Evolutionary conservation across 208 protist species (phyloP), one percentile per base, ranked within the genome.

Genomic region (Vickermania spadyakhi): DNA sequence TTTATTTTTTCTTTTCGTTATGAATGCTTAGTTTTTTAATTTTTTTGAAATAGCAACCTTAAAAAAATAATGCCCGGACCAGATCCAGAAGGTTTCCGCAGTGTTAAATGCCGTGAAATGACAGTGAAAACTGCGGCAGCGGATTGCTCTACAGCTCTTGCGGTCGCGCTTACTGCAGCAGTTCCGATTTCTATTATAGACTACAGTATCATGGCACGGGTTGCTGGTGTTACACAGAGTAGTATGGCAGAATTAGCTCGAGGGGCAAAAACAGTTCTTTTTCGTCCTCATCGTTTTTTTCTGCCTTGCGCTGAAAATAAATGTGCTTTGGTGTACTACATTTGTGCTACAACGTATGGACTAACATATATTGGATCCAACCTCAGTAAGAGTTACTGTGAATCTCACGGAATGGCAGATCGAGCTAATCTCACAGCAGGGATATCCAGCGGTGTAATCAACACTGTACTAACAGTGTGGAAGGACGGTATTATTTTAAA

Each of bases 181-280:
- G 75, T 93, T 49, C 86, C 86, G 18, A 88, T 93, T 56, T 93
- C 86, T 27, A 87, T 93, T 60, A 84, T 93, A 58, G 86, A 93
- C 71, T 93, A 93, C 70, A 89, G 80, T 31, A 93, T 93, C 53
- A 93, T 93, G 80, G 74, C 86, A 0, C 77, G 83, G 41, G 82
- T 93, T 21, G 80, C 82, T 3, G 82, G 86, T 18, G 72, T 85
- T 23, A 76, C 86, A 49, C 65, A 86, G 54, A 93, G 82, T 64
- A 90, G 80, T 69, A 61, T 81, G 29, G 67, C 75, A 36, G 86
- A 90, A 64, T 45, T 93, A 3, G 56, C 65, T 27, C 70, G 73
- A 31, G 86, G 86, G 36, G 70, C 80, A 28, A 71, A 67, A 23
- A 93, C 86, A 14, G 56, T 90, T 14, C 57, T 90, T 3, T 49